Conservation (phyloP, 768 basidiomycete species). For the Boletus sensibilis region DNA sequence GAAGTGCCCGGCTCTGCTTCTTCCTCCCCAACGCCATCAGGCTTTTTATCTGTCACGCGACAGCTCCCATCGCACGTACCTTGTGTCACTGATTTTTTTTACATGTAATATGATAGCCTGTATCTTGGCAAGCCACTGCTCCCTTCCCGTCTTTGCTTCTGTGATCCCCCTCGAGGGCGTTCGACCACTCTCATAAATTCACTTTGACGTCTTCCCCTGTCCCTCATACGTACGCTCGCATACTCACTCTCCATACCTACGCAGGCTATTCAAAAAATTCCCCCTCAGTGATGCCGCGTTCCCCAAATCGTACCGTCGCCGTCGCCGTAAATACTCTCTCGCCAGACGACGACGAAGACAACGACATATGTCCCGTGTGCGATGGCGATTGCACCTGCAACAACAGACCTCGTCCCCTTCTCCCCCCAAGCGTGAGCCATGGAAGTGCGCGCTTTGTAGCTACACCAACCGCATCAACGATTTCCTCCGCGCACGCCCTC, state of each 20-base stretch:
- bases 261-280: slow-evolving; percentile 47
- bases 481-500: slow-evolving; percentile 31
- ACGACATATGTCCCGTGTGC: slow-evolving; percentile 88
- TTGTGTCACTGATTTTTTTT: slow-evolving; percentile 35
- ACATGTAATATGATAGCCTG: slow-evolving; percentile 38
- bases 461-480: slow-evolving; percentile 39
- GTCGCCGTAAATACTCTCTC: slow-evolving; percentile 37
- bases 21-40: slow-evolving; percentile 25
- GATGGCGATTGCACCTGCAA: slow-evolving; percentile 84
- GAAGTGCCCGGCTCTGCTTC: slow-evolving; percentile 20
- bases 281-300: slow-evolving; percentile 63
- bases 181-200: slow-evolving; percentile 23
- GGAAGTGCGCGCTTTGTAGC: slow-evolving; percentile 40
- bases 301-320: slow-evolving; percentile 67
- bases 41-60: slow-evolving; percentile 38
- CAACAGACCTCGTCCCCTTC: slow-evolving; percentile 41
- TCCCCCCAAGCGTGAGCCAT: slow-evolving; percentile 29
- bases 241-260: slow-evolving; percentile 20
- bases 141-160: slow-evolving; percentile 22
- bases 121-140: slow-evolving; percentile 7
- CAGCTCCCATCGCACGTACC: slow-evolving; percentile 30
- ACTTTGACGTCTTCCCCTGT: slow-evolving; percentile 23
- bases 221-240: slow-evolving; percentile 23
- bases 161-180: slow-evolving; percentile 19
- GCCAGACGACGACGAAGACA: slow-evolving; percentile 70